Evolutionary conservation across 2,329 filamentous ascomycete genomes (phyloP).

Genomic region (Ceratocystiopsis brevicomis): DNA sequence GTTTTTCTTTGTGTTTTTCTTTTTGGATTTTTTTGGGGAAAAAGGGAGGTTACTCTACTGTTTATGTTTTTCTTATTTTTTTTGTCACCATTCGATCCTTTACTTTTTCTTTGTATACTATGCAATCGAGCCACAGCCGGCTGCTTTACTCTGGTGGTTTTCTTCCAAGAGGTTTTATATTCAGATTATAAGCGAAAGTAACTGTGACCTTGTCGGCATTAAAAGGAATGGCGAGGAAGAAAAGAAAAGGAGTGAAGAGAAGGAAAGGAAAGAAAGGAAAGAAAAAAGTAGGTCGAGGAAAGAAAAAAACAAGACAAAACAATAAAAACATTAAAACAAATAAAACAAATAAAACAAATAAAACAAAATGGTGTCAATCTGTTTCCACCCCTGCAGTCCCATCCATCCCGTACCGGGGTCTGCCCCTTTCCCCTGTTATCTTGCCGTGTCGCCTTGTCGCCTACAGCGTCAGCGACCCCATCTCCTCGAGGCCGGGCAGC

Average conservation of each 20-base stretch:
- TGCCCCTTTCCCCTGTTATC: no score
- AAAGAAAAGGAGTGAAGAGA: no score
- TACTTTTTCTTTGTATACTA: not conserved
- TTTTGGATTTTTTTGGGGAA: not conserved
- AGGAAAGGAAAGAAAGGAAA: not conserved
- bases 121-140: not conserved
- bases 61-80: not conserved
- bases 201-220: no score
- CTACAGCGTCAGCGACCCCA: no score
- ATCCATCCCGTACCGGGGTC: no score
- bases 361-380: no score
- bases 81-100: not conserved
- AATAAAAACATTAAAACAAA: not conserved
- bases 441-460: no score
- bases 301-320: not conserved
- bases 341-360: not conserved
- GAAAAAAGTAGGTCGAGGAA: not conserved
- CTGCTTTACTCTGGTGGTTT: slow-evolving; percentile 1
- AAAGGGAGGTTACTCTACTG: not conserved
- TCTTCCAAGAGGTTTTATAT: no score
- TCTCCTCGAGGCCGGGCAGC: no score
- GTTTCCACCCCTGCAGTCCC: no score
- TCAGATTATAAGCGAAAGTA: no score
- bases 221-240: not conserved
- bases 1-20: not conserved